Conservation (phyloP, 2,329 filamentous ascomycete genomes). For the Pseudogymnoascus sp. region DNA sequence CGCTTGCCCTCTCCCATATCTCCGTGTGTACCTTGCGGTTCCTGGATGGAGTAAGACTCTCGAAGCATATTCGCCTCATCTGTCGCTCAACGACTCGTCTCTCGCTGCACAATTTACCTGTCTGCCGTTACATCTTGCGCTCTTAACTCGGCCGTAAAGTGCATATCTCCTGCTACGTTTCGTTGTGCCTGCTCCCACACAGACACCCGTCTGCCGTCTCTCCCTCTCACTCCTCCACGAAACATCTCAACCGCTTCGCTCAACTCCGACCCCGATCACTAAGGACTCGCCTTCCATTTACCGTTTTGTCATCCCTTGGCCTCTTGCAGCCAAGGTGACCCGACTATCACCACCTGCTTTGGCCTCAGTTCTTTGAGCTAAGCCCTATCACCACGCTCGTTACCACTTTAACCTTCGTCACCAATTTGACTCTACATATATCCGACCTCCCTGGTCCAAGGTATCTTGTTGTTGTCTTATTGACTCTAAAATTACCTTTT, state of each 20-base stretch:
- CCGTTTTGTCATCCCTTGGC: neutral
- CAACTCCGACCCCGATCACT: neutral
- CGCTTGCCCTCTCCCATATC: neutral
- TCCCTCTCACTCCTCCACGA: neutral
- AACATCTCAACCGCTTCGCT: neutral
- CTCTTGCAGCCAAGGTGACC: neutral
- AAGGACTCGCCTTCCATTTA: neutral
- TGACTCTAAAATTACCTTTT: neutral
- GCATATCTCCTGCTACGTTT: constrained; percentile 1
- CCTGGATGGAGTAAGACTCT: neutral
- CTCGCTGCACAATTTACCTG: constrained; percentile 1
- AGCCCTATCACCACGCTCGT: constrained; percentile 9
- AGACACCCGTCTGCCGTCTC: neutral
- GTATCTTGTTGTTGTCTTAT: neutral
- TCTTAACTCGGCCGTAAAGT: neutral
- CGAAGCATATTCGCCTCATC: neutral
- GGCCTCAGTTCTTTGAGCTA: neutral
- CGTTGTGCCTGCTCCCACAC: neutral
- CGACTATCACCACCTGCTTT: neutral
- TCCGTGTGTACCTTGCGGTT: neutral
- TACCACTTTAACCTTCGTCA: neutral
- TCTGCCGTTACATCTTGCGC: constrained; percentile 9
- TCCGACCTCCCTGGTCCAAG: neutral
- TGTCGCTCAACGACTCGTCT: neutral
- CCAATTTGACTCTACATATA: constrained; percentile 2